A percentile compares a stretch with the other conserved stretches of the same genome.
These are phyloP conservation scores for Rhipidocladum racemiflorum DNA, from an alignment of 176 grass and related monocot species.

Conservation along the genomic window DNA sequence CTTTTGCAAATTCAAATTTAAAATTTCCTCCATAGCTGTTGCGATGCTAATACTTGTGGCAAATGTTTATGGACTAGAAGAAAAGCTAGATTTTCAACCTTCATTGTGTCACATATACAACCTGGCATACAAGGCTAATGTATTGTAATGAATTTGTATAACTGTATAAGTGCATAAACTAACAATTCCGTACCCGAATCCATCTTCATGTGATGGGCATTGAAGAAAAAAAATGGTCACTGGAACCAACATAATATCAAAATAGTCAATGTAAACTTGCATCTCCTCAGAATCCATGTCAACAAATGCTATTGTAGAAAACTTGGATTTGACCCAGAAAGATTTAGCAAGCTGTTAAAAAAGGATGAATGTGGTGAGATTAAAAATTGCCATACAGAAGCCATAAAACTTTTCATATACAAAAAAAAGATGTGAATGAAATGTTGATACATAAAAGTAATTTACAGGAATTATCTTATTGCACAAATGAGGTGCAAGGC, in stretches of 20 bases:
- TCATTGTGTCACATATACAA: neutral
- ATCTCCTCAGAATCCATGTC: constrained; percentile 74
- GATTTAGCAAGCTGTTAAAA: constrained; percentile 58
- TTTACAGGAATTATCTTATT: neutral
- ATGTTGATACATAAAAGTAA: neutral
- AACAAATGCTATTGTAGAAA: constrained; percentile 56
- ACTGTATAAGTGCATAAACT: neutral
- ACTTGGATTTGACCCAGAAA: constrained; percentile 64
- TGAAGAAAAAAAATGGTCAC: constrained; percentile 91
- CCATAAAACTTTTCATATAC: neutral
- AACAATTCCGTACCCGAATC: constrained; percentile 64
- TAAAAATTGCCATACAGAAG: neutral
- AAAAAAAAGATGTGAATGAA: neutral
- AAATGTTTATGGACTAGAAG: neutral
- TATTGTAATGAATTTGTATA: neutral
- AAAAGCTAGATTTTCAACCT: neutral
- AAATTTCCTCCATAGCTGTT: neutral
- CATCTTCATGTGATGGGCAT: constrained; percentile 97
- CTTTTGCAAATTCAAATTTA: neutral
- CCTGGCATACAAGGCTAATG: neutral
- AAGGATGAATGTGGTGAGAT: neutral
- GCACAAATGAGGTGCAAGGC: neutral
- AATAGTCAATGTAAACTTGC: constrained; percentile 83
- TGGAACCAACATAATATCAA: constrained; percentile 81
- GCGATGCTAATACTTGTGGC: neutral